phyloP scores from a whole-genome alignment of 108 stramenopile genomes.

The Ochromonas danica region DNA sequence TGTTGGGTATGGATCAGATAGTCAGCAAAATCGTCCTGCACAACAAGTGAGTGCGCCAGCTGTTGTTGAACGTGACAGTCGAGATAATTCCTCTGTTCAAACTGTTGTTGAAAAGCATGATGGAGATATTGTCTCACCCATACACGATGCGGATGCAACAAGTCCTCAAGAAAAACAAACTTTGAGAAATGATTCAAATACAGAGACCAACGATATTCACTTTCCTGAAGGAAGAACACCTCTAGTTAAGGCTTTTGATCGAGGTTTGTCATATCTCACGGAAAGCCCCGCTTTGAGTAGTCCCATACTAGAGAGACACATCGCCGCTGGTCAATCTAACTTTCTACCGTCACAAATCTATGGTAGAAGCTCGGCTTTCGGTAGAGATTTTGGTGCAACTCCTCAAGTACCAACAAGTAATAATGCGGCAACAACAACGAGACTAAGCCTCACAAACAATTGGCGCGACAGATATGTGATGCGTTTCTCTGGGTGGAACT shows the following conservation, averaged over 20 bases:
- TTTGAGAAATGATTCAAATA: background rate
- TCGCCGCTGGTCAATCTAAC: background rate
- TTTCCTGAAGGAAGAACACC: conserved; percentile 27
- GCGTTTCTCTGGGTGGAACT: conserved; percentile 21
- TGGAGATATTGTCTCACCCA: background rate
- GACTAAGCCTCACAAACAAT: background rate
- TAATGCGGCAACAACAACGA: background rate
- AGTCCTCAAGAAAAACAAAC: background rate
- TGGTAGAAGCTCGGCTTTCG: background rate
- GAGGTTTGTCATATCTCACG: background rate
- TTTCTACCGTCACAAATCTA: background rate
- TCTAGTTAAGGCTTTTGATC: conserved; percentile 5
- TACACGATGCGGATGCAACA: background rate
- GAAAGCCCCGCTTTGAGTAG: background rate
- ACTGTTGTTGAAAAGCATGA: background rate
- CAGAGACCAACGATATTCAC: background rate
- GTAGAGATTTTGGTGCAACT: background rate
- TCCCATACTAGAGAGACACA: background rate
- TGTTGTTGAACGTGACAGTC: background rate
- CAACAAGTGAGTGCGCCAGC: background rate
- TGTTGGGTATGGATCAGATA: background rate
- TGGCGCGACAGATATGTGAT: conserved; percentile 33
- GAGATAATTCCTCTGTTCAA: background rate
- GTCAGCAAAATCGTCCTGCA: background rate
- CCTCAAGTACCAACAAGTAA: background rate